Evolutionary conservation across 2,329 filamentous ascomycete genomes (phyloP), one percentile per base, ranked within the genome.

Genomic region (Mycosphaerella sp.): DNA sequence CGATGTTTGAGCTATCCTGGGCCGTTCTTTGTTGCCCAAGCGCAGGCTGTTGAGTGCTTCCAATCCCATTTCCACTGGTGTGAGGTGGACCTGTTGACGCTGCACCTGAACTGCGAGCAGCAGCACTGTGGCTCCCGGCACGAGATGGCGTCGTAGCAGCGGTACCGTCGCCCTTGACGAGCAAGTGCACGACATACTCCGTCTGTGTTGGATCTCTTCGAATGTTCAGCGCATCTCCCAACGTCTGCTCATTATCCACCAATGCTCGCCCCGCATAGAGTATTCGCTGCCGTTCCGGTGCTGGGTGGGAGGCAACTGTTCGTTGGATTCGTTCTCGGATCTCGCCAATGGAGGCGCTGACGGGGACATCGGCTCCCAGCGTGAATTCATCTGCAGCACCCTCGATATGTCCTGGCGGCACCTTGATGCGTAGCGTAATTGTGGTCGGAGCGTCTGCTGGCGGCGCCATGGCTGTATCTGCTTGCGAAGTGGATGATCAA

Each of bases 221-320:
- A 12, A 74, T 68, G 40, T 78, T 76, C 57, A 84, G 72, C 3
- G 81, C 70, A 36, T 74, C 70, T 31, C 69, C 67, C 52, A 85
- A 66, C 0, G 72, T 76, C 38, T 75, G 73, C 21, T 70, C 68
- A 55, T 79, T 73, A 58, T 78, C 72, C 6, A 73, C 64, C 6
- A 84, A 72, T 29, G 77, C 74, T 53, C 77, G 73, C 17, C 82
- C 82, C 47, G 74, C 70, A 60, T 82, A 83, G 17, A 84, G 82
- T 54, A 85, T 66, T 42, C 80, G 74, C 69, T 84, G 81, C 42
- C 72, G 66, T 14, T 72, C 66, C 0, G 75, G 71, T 7, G 68
- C 48, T 32, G 78, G 76, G 51, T 71, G 70, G 31, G 70, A 70
- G 7, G 77, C 72, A n/a, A 82, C 66, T 8, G 72, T 67, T 54